Evolutionary conservation across 2,329 filamentous ascomycete species (phyloP).

Genomic region (Paraphaeosphaeria minitans): DNA sequence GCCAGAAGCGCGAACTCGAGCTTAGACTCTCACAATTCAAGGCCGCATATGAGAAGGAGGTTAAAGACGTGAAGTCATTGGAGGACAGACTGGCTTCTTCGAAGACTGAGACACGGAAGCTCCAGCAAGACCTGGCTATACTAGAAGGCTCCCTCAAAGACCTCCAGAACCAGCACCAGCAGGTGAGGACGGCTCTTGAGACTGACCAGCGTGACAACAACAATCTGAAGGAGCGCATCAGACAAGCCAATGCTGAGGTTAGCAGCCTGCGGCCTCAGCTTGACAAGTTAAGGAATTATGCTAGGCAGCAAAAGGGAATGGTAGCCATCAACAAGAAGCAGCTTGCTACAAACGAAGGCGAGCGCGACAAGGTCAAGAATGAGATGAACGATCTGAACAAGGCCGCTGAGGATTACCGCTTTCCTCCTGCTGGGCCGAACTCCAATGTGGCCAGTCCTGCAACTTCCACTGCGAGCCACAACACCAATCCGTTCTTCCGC

Average conservation of each 20-base stretch:
- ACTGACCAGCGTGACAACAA: conserved; percentile 89
- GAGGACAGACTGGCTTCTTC: conserved; percentile 81
- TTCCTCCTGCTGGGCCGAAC: conserved; percentile 32
- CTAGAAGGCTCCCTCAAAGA: conserved; percentile 83
- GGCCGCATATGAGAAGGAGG: conserved; percentile 89
- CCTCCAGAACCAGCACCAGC: conserved; percentile 79
- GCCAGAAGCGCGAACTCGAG: conserved; percentile 94
- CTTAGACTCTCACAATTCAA: conserved; percentile 84
- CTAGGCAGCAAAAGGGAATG: conserved; percentile 92
- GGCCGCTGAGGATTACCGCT: conserved; percentile 61
- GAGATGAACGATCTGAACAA: conserved; percentile 74
- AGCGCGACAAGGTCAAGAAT: conserved; percentile 82
- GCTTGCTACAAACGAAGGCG: conserved; percentile 82
- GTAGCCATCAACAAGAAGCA: conserved; percentile 99
- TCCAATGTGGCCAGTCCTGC: conserved; percentile 70
- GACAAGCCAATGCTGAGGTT: conserved; percentile 80
- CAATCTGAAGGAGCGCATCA: conserved; percentile 84
- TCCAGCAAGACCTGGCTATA: conserved; percentile 82
- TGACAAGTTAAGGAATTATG: conserved; percentile 90
- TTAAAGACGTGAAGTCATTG: conserved; percentile 79
- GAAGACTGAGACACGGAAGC: conserved; percentile 79
- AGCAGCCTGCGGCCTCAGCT: conserved; percentile 84
- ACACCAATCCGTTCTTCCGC: conserved; percentile 95
- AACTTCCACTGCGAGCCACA: conserved; percentile 65
- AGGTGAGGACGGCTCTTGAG: conserved; percentile 74